These are phyloP conservation scores for Zychaea mexicana DNA, from an alignment of 371 early-diverging fungal species.

Conservation along the genomic window DNA sequence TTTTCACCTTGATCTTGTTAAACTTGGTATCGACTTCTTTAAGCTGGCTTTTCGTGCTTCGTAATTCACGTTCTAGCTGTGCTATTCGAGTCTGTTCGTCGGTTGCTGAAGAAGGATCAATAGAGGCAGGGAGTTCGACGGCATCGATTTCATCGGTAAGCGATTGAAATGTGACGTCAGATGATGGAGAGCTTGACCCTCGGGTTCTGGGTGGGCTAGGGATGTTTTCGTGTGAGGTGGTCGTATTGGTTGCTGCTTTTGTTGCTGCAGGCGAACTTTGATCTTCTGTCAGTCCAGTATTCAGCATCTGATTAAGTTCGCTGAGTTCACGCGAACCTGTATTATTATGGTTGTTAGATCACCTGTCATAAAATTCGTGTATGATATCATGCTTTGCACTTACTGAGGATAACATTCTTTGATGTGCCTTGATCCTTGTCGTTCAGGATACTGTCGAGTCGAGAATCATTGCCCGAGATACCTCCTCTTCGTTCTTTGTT, in stretches of 20 bases:
- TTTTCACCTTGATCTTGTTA: slow-evolving; percentile 44
- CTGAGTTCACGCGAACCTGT: slow-evolving; percentile 17
- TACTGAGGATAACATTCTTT: slow-evolving; percentile 10
- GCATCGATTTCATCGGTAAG: slow-evolving; percentile 10
- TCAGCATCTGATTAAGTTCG: slow-evolving; percentile 32
- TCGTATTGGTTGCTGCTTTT: not conserved
- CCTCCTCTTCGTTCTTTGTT: slow-evolving; percentile 10
- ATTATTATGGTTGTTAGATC: too few species aligned
- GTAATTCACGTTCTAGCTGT: slow-evolving; percentile 25
- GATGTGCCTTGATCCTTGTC: not conserved
- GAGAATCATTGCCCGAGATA: not conserved
- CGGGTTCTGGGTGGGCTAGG: slow-evolving; percentile 20
- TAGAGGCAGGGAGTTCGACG: not conserved
- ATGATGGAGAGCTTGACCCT: slow-evolving; percentile 15
- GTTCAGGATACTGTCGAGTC: not conserved
- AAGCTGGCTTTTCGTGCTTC: slow-evolving; percentile 28
- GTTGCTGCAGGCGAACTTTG: too few species aligned
- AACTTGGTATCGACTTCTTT: slow-evolving; percentile 42
- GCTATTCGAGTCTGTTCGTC: not conserved
- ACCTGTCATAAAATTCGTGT: not conserved
- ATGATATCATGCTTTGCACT: not conserved
- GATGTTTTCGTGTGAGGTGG: slow-evolving; percentile 7
- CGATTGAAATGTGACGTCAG: slow-evolving; percentile 16
- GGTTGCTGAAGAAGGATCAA: not conserved
- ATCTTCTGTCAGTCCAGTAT: slow-evolving; percentile 6